Evolutionary conservation across 2,329 filamentous ascomycete species (phyloP).

Genomic region (Chrysoporthe cubensis): DNA sequence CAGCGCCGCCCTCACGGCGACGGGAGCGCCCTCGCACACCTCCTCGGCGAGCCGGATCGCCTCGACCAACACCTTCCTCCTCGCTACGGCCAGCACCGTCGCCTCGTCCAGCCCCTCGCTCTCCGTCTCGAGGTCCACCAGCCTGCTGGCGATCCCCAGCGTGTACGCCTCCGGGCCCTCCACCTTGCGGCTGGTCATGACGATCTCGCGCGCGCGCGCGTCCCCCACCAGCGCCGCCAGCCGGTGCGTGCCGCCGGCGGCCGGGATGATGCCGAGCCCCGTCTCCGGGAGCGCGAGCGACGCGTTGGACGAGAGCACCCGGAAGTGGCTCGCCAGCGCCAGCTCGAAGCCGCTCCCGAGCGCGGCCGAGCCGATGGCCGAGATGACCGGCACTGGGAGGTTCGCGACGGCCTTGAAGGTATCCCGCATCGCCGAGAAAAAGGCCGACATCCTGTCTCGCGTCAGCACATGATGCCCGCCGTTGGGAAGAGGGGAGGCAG

Average conservation of each 20-base stretch:
- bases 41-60: slow-evolving; percentile 78
- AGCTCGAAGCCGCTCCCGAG: slow-evolving; percentile 94
- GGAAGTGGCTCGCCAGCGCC: slow-evolving; percentile 84
- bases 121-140: slow-evolving; percentile 77
- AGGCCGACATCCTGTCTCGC: slow-evolving; percentile 69
- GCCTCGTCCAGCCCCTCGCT: slow-evolving; percentile 37
- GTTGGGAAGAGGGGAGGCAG: not conserved
- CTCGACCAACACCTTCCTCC: slow-evolving; percentile 72
- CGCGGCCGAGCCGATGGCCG: slow-evolving; percentile 81
- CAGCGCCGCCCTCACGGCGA: slow-evolving; percentile 79
- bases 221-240: slow-evolving; percentile 81
- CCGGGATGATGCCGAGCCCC: slow-evolving; percentile 88
- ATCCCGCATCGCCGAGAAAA: slow-evolving; percentile 74
- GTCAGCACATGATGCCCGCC: no score
- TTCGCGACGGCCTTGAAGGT: slow-evolving; percentile 75
- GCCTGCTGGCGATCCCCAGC: slow-evolving; percentile 82
- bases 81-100: slow-evolving; percentile 55
- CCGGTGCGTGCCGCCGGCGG: slow-evolving; percentile 89
- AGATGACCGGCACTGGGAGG: slow-evolving; percentile 88
- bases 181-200: slow-evolving; percentile 85
- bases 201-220: slow-evolving; percentile 81
- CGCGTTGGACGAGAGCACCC: slow-evolving; percentile 80
- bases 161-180: slow-evolving; percentile 86
- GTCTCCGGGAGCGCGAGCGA: slow-evolving; percentile 88
- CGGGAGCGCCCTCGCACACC: slow-evolving; percentile 81